Conservation (phyloP, 768 basidiomycete species). For the Suillus subaureus region DNA sequence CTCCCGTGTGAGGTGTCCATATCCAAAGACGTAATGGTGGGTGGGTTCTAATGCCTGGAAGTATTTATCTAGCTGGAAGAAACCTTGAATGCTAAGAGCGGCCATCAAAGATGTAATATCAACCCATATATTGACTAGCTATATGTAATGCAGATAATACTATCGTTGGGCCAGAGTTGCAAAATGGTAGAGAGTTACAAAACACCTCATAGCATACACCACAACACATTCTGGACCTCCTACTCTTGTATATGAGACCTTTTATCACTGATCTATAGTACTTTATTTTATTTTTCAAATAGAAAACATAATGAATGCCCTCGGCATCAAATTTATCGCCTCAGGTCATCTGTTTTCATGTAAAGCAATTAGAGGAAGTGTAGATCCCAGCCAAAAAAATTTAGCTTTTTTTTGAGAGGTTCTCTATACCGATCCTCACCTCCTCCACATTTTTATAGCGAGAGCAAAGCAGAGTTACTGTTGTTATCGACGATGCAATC, state of each 20-base stretch:
- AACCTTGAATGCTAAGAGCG: conserved; percentile 74
- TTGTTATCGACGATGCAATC: neutral
- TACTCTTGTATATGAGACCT: neutral
- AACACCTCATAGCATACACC: neutral
- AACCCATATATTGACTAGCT: too few species aligned
- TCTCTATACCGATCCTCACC: neutral
- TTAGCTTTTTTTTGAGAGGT: neutral
- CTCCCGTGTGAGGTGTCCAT: conserved; percentile 95
- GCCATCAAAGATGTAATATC: too few species aligned
- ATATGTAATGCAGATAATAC: too few species aligned
- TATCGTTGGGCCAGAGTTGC: too few species aligned
- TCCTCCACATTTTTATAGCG: neutral
- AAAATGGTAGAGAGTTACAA: neutral
- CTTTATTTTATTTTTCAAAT: neutral
- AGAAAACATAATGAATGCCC: neutral
- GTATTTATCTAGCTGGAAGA: conserved; percentile 98
- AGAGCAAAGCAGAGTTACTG: neutral
- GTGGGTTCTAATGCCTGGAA: conserved; percentile 94
- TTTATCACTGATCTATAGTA: neutral
- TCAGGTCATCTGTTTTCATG: neutral
- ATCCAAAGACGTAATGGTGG: conserved; percentile 88
- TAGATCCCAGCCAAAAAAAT: neutral
- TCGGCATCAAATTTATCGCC: neutral
- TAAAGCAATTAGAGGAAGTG: neutral
- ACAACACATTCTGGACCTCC: neutral